phyloP scores from a whole-genome alignment of 225 moss, liverwort and hornwort genomes.

The Straminergon stramineum region DNA sequence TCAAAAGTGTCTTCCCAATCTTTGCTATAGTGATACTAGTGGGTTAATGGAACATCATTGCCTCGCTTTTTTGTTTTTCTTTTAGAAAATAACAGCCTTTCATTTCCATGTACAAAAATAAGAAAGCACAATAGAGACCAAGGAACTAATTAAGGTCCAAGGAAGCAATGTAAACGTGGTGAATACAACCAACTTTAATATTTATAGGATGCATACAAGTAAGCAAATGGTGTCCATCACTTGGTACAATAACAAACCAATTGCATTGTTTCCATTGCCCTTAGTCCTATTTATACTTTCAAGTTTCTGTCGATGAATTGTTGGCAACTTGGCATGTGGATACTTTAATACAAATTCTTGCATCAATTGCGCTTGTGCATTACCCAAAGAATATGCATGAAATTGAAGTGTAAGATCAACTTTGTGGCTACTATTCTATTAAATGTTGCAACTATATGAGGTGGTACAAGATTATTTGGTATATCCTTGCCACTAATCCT shows the following conservation, averaged over 20 bases:
- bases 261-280: not conserved
- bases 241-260: rapidly evolving
- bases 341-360: not conserved
- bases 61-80: not conserved
- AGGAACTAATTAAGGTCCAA: not conserved
- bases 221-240: not conserved
- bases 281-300: not conserved
- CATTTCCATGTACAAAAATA: not conserved
- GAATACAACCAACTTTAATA: rapidly evolving
- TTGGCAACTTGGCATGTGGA: not conserved
- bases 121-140: rapidly evolving
- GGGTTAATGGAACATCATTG: not conserved
- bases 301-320: not conserved
- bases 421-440: not conserved
- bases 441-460: not conserved
- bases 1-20: not conserved
- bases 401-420: not conserved
- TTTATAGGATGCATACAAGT: not conserved
- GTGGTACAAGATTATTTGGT: not conserved
- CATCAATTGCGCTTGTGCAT: not conserved
- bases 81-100: not conserved
- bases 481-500: not conserved
- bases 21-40: not conserved
- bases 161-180: rapidly evolving
- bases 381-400: rapidly evolving